Evolutionary conservation across 83 land plant genomes (phyloP).

Genomic region (Isoetes engelmannii): DNA sequence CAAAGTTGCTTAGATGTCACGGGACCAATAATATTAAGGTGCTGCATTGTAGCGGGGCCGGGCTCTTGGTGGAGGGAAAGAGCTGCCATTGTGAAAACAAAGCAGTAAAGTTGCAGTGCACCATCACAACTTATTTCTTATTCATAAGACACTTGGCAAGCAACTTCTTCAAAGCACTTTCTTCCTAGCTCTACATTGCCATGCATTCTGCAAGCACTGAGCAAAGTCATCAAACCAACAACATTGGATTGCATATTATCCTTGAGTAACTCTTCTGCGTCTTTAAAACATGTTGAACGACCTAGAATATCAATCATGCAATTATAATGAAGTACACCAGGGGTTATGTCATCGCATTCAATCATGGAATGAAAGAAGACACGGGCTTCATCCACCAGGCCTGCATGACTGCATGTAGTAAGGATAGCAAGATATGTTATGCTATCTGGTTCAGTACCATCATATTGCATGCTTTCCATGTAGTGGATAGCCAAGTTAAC

Average conservation of each 20-base stretch:
- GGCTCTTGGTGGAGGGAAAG: no score
- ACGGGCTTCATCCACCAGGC: neutral
- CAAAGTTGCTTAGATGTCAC: no score
- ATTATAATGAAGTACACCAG: neutral
- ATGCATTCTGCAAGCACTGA: neutral
- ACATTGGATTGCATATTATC: neutral
- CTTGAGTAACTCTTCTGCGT: constrained; percentile 1
- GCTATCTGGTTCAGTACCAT: no score
- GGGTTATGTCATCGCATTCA: neutral
- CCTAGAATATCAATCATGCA: neutral
- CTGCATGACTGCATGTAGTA: no score
- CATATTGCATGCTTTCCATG: neutral
- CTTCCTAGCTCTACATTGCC: neutral
- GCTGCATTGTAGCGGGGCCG: no score
- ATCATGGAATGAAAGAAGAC: neutral
- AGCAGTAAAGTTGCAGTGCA: no score
- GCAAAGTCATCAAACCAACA: constrained; percentile 1
- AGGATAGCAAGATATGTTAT: no score
- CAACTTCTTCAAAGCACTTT: neutral
- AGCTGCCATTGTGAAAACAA: no score
- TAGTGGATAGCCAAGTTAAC: neutral
- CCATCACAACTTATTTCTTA: no score
- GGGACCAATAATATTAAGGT: no score
- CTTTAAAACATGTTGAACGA: neutral
- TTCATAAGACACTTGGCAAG: no score